A percentile compares a stretch with the other conserved stretches of the same genome.
Conservation (phyloP, 495 filamentous ascomycete genomes). For the Podospora australis region DNA sequence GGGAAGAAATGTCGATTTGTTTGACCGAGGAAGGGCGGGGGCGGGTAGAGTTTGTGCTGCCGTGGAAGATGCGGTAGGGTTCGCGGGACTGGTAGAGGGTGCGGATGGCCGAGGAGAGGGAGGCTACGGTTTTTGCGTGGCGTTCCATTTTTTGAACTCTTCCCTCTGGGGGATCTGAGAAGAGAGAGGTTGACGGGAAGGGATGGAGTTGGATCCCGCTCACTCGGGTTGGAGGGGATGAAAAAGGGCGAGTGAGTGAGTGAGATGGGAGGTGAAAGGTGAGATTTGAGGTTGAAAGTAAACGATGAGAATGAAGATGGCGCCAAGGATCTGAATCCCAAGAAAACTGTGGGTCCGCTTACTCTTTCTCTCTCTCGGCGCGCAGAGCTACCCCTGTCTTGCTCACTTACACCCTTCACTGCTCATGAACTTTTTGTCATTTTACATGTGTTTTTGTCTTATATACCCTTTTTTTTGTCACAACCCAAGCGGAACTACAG, state of each 20-base stretch:
- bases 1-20: constrained; percentile 46
- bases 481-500: constrained; percentile 28
- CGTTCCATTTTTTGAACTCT: constrained; percentile 16
- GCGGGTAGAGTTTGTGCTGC: constrained; percentile 68
- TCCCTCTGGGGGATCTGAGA: background rate
- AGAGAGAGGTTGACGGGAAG: background rate
- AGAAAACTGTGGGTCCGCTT: constrained; percentile 10
- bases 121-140: constrained; percentile 17
- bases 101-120: constrained; percentile 39
- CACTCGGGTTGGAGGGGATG: too few relatives aligned
- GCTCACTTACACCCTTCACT: background rate
- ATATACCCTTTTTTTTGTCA: background rate
- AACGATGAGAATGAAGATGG: background rate
- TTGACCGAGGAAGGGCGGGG: constrained; percentile 32
- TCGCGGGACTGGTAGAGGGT: constrained; percentile 50
- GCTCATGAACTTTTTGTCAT: too few relatives aligned
- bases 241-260: background rate
- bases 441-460: too few relatives aligned
- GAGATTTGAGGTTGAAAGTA: background rate
- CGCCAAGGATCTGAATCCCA: background rate
- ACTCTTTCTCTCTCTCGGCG: constrained; percentile 1
- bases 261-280: background rate
- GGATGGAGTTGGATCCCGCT: too few relatives aligned
- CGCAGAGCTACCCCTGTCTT: background rate
- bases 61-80: constrained; percentile 71